These are phyloP conservation scores for Poronia punctata DNA, from an alignment of 495 filamentous ascomycete species.

Conservation along the genomic window DNA sequence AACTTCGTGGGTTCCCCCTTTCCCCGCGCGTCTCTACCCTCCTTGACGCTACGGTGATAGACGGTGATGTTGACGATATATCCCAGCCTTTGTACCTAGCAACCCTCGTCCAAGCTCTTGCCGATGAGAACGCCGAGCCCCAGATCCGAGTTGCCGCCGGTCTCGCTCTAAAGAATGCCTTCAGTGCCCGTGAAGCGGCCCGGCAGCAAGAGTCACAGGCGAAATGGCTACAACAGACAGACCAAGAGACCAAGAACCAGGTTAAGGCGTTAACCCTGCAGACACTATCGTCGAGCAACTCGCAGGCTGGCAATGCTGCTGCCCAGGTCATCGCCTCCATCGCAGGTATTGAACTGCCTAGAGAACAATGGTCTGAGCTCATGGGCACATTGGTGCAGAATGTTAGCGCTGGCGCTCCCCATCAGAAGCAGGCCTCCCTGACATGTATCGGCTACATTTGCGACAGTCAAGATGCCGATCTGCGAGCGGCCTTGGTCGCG, in stretches of 20 bases:
- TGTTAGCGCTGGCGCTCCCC: conserved; percentile 75
- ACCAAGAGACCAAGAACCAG: conserved; percentile 66
- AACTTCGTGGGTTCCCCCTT: conserved; percentile 73
- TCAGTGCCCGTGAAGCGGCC: conserved; percentile 81
- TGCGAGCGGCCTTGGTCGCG: conserved; percentile 68
- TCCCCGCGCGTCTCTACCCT: conserved; percentile 12
- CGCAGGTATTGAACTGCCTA: conserved; percentile 87
- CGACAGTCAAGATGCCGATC: conserved; percentile 83
- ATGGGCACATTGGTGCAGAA: conserved; percentile 84
- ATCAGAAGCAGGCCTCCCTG: conserved; percentile 88
- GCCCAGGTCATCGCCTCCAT: conserved; percentile 94
- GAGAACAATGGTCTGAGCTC: conserved; percentile 91
- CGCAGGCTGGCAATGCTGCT: conserved; percentile 76
- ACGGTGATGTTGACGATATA: conserved; percentile 10
- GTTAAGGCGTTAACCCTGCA: conserved; percentile 84
- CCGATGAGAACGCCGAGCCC: conserved; percentile 76
- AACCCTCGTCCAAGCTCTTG: conserved; percentile 84
- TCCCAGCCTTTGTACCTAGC: conserved; percentile 78
- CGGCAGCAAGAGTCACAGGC: conserved; percentile 80
- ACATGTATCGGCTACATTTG: conserved; percentile 96
- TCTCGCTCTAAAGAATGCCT: conserved; percentile 95
- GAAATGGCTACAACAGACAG: conserved; percentile 82
- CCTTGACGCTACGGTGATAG: conserved; percentile 4
- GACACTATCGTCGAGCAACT: conserved; percentile 69
- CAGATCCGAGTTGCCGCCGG: conserved; percentile 87